Evolutionary conservation across 2,329 filamentous ascomycete genomes (phyloP).

Genomic region (Ceratocystis colombiana): DNA sequence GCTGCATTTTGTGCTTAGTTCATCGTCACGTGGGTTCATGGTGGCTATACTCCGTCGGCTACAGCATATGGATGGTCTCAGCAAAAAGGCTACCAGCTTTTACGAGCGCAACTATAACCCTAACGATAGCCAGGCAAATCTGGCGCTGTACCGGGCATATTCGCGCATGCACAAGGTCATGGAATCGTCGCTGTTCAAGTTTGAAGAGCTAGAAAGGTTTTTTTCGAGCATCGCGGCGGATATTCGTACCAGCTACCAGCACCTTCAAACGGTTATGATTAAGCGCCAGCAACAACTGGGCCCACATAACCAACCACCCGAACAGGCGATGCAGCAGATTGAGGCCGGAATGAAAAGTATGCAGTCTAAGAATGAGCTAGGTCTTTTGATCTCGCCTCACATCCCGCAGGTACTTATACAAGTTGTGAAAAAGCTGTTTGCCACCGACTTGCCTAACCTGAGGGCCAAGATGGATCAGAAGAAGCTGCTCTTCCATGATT

Average conservation of each 20-base stretch:
- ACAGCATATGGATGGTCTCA: constrained; percentile 44
- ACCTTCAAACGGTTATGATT: constrained; percentile 19
- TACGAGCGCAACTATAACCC: constrained; percentile 39
- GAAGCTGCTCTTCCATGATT: constrained; percentile 63
- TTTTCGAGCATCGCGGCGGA: constrained; percentile 42
- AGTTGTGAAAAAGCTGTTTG: constrained; percentile 57
- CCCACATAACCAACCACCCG: constrained; percentile 27
- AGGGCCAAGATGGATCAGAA: constrained; percentile 52
- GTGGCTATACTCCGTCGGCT: constrained; percentile 58
- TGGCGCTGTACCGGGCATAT: constrained; percentile 48
- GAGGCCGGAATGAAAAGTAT: constrained; percentile 39
- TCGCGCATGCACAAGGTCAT: constrained; percentile 44
- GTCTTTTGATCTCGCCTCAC: constrained; percentile 41
- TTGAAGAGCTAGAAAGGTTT: constrained; percentile 53
- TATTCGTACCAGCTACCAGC: constrained; percentile 38
- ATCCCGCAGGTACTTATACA: constrained; percentile 41
- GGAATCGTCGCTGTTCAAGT: constrained; percentile 45
- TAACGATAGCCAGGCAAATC: constrained; percentile 38
- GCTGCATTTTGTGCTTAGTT: constrained; percentile 58
- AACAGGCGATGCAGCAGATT: constrained; percentile 34
- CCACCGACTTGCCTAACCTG: constrained; percentile 48
- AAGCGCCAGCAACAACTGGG: constrained; percentile 13
- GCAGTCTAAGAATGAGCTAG: constrained; percentile 43
- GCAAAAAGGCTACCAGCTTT: constrained; percentile 41
- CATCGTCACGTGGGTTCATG: constrained; percentile 62